Evolutionary conservation across 2,329 filamentous ascomycete genomes (phyloP).

Genomic region (Paracoccidioides brasiliensis): DNA sequence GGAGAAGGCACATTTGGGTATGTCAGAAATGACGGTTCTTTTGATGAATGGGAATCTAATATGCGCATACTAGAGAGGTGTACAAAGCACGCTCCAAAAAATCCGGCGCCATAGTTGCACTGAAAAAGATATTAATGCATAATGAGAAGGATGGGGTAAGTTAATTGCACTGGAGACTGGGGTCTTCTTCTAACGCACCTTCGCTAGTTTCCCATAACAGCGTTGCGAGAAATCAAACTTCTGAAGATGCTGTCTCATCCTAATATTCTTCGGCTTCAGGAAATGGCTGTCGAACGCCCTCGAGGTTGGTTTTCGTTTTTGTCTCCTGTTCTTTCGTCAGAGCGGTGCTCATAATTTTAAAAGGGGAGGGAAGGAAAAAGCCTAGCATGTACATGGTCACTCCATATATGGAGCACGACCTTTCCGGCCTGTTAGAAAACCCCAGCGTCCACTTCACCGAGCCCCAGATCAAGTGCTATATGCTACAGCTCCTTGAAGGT

Average conservation of each 20-base stretch:
- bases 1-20: constrained; percentile 93
- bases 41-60: neutral
- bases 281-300: constrained; percentile 84
- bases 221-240: constrained; percentile 92
- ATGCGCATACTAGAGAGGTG: constrained; percentile 52
- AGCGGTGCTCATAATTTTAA: constrained; percentile 7
- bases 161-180: constrained; percentile 8
- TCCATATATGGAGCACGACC: constrained; percentile 97
- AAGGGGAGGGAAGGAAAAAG: constrained; percentile 62
- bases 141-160: constrained; percentile 91
- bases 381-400: constrained; percentile 95
- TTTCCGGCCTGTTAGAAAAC: constrained; percentile 94
- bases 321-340: neutral
- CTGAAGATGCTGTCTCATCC: constrained; percentile 86
- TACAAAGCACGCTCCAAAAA: constrained; percentile 72
- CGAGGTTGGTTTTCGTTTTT: constrained; percentile 33
- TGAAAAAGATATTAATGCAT: constrained; percentile 99
- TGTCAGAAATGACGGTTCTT: neutral
- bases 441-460: constrained; percentile 76
- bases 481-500: constrained; percentile 83
- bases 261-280: constrained; percentile 76
- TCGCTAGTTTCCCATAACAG: constrained; percentile 81
- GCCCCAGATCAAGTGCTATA: constrained; percentile 94
- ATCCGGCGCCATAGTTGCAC: constrained; percentile 62
- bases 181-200: constrained; percentile 1